Conservation (phyloP, 2,329 filamentous ascomycete species). For the Apiospora saccharicola region DNA sequence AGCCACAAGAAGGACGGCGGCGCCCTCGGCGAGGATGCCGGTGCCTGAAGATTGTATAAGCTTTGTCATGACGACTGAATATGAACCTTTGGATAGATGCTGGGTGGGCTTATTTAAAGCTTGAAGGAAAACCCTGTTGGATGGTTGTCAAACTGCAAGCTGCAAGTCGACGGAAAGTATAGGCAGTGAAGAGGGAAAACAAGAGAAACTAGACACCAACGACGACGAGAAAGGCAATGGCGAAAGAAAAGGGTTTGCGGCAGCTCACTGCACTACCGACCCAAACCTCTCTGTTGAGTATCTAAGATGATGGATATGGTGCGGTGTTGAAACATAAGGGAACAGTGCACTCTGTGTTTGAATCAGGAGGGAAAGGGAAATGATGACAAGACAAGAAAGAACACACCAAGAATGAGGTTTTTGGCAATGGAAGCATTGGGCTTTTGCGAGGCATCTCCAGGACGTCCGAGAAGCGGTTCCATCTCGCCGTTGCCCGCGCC, state of each 20-base stretch:
- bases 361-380: conserved; percentile 23
- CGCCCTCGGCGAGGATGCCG: conserved; percentile 80
- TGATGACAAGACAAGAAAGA: conserved; percentile 23
- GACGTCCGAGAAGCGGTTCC: conserved; percentile 74
- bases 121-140: conserved; percentile 15
- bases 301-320: background rate
- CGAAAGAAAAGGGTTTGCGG: too few relatives aligned
- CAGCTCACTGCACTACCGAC: background rate
- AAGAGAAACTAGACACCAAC: conserved; percentile 8
- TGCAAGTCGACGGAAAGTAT: conserved; percentile 22
- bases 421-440: conserved; percentile 68
- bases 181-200: conserved; percentile 28
- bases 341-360: conserved; percentile 1
- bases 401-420: conserved; percentile 79
- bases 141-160: conserved; percentile 9
- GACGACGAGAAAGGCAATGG: background rate
- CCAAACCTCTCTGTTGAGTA: background rate
- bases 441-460: conserved; percentile 77
- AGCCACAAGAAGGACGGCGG: conserved; percentile 75
- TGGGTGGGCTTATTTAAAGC: background rate
- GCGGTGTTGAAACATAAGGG: conserved; percentile 9
- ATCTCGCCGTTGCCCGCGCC: conserved; percentile 37
- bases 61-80: conserved; percentile 36
- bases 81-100: background rate
- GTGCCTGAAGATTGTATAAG: conserved; percentile 67